Evolutionary conservation across 208 protist genomes (phyloP), one percentile per base, ranked within the genome.

Genomic region (Crithidia sp.): DNA sequence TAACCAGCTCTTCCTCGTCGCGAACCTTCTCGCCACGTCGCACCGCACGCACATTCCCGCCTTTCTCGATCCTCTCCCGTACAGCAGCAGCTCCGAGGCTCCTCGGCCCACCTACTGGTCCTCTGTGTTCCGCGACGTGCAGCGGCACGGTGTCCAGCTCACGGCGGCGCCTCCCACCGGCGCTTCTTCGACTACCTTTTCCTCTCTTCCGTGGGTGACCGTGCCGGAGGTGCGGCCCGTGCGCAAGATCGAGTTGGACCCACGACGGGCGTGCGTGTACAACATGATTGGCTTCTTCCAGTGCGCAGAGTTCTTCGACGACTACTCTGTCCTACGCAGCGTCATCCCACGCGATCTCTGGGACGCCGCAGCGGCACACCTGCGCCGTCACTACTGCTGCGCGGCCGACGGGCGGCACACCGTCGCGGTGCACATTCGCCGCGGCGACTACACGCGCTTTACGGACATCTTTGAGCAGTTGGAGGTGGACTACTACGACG

Each of bases 231-330:
- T 50, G 37, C 82, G 87, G 4, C 91, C 91, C 0, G 81, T 79
- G 43, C 50, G 40, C 19, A 80, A 53, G 43, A 10, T 68, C 28
- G 6, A 60, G 19, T 47, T 82, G 5, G 74, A 87, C 44, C 28
- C 75, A 10, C 59, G 72, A 7, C 53, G 59, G 47, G 41, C 74
- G 19, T 87, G 79, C 69, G 58, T 86, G 4, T 93, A 88, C 75
- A 77, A 89, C 66, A 72, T 96, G 65, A 63, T 91, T 10, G 92
- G 92, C 43, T 96, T 96, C 62, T 96, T 95, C 76, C 92, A 96
- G 71, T 95, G 88, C 19, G 81, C 81, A 7, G 62, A 44, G 10
- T 94, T 86, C 73, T 96, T 96, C 67, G 56, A 69, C 13, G 91
- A 94, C 54, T 63, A 72, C 58, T 71, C 84, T 6, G 28, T 90